These are phyloP conservation scores for Cadophora sp. DNA, from an alignment of 2,329 filamentous ascomycete species.

Conservation along the genomic window DNA sequence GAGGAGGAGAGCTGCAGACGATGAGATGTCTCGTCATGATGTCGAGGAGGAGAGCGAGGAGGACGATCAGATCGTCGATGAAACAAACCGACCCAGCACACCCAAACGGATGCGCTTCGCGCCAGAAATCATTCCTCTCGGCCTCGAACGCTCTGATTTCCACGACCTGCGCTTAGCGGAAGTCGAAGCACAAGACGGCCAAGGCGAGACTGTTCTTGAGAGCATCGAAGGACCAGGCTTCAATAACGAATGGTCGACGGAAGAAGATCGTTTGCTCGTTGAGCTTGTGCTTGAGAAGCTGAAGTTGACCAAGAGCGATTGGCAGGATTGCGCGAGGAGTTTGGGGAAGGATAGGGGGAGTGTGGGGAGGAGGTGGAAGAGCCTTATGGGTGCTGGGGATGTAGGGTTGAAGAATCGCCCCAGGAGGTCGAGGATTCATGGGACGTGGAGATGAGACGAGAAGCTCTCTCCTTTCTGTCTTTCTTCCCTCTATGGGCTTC, in stretches of 20 bases:
- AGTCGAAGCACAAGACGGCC: neutral
- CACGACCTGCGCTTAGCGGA: constrained; percentile 54
- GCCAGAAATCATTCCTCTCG: constrained; percentile 64
- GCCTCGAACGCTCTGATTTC: constrained; percentile 64
- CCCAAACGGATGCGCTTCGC: constrained; percentile 67
- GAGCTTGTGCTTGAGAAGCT: constrained; percentile 72
- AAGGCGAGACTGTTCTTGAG: constrained; percentile 33
- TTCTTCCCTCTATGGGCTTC: neutral
- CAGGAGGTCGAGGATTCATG: constrained; percentile 56
- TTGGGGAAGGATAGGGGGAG: constrained; percentile 65
- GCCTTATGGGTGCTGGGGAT: constrained; percentile 63
- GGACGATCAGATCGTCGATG: constrained; percentile 17
- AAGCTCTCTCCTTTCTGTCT: constrained; percentile 1
- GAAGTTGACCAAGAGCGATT: constrained; percentile 67
- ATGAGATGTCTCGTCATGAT: constrained; percentile 55
- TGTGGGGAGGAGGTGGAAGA: constrained; percentile 67
- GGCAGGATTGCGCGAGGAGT: constrained; percentile 70
- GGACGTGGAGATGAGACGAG: constrained; percentile 57
- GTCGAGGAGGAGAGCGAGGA: constrained; percentile 39
- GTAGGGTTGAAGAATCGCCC: constrained; percentile 58
- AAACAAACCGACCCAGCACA: constrained; percentile 49
- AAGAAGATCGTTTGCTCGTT: constrained; percentile 70
- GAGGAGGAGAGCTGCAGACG: constrained; percentile 53
- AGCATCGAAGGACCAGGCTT: neutral
- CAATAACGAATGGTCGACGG: constrained; percentile 59